These are phyloP conservation scores for Parathielavia appendiculata DNA, from an alignment of 495 filamentous ascomycete genomes.

Conservation along the genomic window DNA sequence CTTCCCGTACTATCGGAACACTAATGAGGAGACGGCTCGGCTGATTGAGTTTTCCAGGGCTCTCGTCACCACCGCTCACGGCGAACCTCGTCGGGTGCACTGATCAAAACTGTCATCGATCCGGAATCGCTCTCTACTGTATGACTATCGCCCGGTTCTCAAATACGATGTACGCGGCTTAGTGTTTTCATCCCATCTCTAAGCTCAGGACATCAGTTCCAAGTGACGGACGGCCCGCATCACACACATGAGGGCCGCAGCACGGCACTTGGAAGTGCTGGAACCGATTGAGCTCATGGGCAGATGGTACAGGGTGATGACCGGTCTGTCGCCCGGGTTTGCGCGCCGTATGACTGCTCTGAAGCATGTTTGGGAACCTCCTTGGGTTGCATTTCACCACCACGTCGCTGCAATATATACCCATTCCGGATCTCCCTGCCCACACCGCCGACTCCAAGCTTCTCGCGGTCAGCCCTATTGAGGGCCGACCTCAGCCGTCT, in stretches of 20 bases:
- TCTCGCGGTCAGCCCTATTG: background rate
- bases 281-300: background rate
- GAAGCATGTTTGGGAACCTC: slow-evolving; percentile 9
- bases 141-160: too few species aligned
- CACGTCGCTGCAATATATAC: slow-evolving; percentile 7
- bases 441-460: background rate
- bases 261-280: slow-evolving; percentile 6
- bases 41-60: too few species aligned
- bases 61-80: too few species aligned
- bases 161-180: background rate
- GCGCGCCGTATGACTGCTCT: slow-evolving; percentile 10
- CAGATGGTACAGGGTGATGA: slow-evolving; percentile 24
- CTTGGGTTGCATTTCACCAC: slow-evolving; percentile 24
- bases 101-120: too few species aligned
- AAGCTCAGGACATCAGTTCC: slow-evolving; percentile 14
- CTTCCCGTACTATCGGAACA: too few species aligned
- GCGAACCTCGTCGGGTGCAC: too few species aligned
- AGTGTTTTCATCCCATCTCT: slow-evolving; percentile 25
- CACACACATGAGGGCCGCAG: slow-evolving; percentile 13
- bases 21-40: too few species aligned
- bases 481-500: background rate
- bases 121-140: too few species aligned
- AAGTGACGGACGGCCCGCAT: slow-evolving; percentile 13
- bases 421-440: background rate
- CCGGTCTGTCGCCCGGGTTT: slow-evolving; percentile 23